phyloP scores from a whole-genome alignment of 345 rosid genomes.

The Anacardium occidentale region DNA sequence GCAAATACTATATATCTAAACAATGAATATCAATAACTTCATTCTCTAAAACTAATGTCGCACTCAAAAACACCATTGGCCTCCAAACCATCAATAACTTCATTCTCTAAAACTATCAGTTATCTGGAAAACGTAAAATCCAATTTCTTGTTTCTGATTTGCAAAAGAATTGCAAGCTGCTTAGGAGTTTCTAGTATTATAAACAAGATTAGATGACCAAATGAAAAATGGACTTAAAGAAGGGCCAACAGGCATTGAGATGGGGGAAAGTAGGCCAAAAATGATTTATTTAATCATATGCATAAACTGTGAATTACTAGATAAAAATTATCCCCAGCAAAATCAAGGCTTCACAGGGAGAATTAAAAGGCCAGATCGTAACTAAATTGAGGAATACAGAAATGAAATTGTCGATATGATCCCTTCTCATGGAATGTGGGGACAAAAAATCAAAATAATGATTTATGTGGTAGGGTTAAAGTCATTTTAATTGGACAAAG shows the following conservation, averaged over 20 bases:
- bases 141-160: not conserved
- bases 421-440: not conserved
- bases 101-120: not conserved
- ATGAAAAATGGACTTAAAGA: not conserved
- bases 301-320: not conserved
- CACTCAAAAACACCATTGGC: no score
- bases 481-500: not conserved
- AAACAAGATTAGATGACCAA: not conserved
- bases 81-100: not conserved
- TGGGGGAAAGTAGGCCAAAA: not conserved
- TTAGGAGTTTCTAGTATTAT: no score
- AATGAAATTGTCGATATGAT: no score
- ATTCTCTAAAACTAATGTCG: not conserved
- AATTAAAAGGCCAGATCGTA: not conserved
- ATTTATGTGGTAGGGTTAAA: not conserved
- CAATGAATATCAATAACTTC: not conserved
- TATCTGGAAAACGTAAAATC: not conserved
- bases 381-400: no score
- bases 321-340: not conserved
- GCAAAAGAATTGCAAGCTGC: not conserved
- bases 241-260: not conserved
- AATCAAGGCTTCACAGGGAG: not conserved
- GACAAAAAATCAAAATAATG: not conserved
- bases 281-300: conserved; percentile 1
- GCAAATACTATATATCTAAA: not conserved